phyloP scores from a whole-genome alignment of 139 green algal genomes.

The Auxenochlorella protothecoides region DNA sequence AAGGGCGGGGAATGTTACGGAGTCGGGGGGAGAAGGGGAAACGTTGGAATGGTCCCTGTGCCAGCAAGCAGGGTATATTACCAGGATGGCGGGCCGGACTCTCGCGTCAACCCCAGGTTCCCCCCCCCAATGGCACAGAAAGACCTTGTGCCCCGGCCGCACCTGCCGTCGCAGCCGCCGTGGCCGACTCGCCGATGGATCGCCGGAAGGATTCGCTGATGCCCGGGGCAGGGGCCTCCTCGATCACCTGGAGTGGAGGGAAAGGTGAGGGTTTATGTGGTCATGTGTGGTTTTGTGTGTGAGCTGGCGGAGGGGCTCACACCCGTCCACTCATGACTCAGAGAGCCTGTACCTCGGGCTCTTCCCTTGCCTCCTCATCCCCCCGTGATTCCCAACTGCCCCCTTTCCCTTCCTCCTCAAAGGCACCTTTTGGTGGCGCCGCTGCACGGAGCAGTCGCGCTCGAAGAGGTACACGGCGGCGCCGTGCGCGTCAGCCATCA shows the following conservation, averaged over 20 bases:
- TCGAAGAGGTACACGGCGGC: constrained; percentile 67
- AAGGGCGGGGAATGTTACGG: neutral
- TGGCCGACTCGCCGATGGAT: constrained; percentile 60
- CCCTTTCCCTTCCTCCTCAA: too few species aligned
- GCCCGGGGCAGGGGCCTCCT: constrained; percentile 69
- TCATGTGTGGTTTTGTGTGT: too few species aligned
- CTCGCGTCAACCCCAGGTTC: too few species aligned
- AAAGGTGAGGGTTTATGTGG: neutral
- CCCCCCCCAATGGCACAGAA: too few species aligned
- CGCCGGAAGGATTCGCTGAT: constrained; percentile 34
- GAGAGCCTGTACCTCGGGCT: too few species aligned
- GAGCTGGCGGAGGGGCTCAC: too few species aligned
- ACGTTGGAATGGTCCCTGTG: neutral
- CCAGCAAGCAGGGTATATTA: too few species aligned
- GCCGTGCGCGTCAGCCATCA: constrained; percentile 67
- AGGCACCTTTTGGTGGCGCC: constrained; percentile 64
- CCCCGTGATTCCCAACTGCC: too few species aligned
- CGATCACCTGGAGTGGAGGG: constrained; percentile 39
- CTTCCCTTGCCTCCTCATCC: too few species aligned
- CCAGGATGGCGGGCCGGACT: too few species aligned
- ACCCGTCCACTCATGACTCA: too few species aligned
- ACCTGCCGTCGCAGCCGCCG: constrained; percentile 61
- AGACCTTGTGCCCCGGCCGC: neutral
- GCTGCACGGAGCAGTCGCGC: constrained; percentile 74
- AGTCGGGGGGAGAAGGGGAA: neutral